These are phyloP conservation scores for Paramarasmius palmivorus DNA, from an alignment of 1,284 basidiomycete species.

Conservation along the genomic window DNA sequence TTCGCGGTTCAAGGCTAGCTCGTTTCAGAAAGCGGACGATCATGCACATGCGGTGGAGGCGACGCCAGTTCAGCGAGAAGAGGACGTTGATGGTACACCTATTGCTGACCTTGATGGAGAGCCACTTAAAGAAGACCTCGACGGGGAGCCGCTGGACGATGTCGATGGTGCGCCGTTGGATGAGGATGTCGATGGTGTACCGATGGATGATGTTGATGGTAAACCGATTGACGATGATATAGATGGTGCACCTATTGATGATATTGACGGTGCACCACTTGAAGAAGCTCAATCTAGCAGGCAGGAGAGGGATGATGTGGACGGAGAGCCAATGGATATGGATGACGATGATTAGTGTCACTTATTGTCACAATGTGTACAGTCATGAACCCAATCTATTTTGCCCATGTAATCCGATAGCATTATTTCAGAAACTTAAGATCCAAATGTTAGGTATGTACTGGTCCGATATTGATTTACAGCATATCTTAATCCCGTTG, in stretches of 20 bases:
- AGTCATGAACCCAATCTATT: no score
- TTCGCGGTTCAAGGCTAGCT: slow-evolving; percentile 76
- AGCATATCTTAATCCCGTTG: slow-evolving; percentile 13
- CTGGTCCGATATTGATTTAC: not conserved
- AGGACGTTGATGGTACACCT: slow-evolving; percentile 47
- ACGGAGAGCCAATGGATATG: slow-evolving; percentile 16
- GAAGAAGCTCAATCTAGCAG: slow-evolving; percentile 8
- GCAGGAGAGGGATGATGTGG: slow-evolving; percentile 28
- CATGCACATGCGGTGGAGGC: slow-evolving; percentile 57
- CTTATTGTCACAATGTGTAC: no score
- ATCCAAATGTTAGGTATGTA: not conserved
- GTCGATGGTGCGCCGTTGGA: slow-evolving; percentile 54
- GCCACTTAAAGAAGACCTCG: slow-evolving; percentile 30
- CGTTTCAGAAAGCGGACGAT: slow-evolving; percentile 64
- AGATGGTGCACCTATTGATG: slow-evolving; percentile 42
- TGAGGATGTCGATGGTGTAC: slow-evolving; percentile 33
- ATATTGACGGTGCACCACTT: slow-evolving; percentile 54
- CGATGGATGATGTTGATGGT: slow-evolving; percentile 43
- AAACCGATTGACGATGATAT: slow-evolving; percentile 29
- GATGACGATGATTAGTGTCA: not conserved
- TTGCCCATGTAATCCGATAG: not conserved
- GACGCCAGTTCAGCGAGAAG: slow-evolving; percentile 43
- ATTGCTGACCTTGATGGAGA: slow-evolving; percentile 37
- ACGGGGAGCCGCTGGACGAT: slow-evolving; percentile 44
- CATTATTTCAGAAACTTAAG: slow-evolving; percentile 1